Base-by-base conservation (phyloP, 1,284 basidiomycete genomes). In the Waitea zeae region DNA sequence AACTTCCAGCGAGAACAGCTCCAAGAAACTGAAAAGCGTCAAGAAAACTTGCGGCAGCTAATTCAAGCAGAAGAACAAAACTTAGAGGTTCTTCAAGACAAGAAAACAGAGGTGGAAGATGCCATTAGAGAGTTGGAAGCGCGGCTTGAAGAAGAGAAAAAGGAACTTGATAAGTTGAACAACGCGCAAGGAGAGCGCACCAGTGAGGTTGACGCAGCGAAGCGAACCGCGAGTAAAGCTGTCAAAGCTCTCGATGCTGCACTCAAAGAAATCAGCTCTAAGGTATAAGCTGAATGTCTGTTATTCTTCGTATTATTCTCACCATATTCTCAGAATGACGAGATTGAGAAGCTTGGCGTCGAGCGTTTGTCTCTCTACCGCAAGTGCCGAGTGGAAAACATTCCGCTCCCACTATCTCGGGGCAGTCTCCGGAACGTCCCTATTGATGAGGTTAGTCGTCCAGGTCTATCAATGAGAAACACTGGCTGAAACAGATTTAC, bases 371-470 rank as follows among this genome's bases (percentile, higher is more conserved):
- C 75, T 0, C 71, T 89, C 36, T 98, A 95, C 52, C 71, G 92
- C 14, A 81, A 82, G 47, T 97, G 93, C 56, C 74, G 89, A 40
- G 62, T 99, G 26, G 95, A 99, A 47, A 90, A 95, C 48, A 82
- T 98, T 45, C 67, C 71, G 31, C 55, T 98, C 15, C 92, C 92
- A 0, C 58, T 98, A 6, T 44, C 67, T 11, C 53, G 67, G 39
- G 95, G 93, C 4, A 71, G 72, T 44, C 57, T 98, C 36, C 77
- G 70, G 49, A 72, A 84, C 42, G 88, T 98, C 0, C 86, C 92
- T 0, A 83, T 98, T 67, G 90, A 97, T 48, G 90, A 95, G 67
- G 87, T 82, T 40, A 39, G 58, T 40, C n/a, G n/a, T 13, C 20
- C 19, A 11, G 7, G 5, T 14, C 29, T 15, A 17, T 17, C 7